Conservation (phyloP, 768 basidiomycete genomes). For the Porpolomopsis calyptriformis region DNA sequence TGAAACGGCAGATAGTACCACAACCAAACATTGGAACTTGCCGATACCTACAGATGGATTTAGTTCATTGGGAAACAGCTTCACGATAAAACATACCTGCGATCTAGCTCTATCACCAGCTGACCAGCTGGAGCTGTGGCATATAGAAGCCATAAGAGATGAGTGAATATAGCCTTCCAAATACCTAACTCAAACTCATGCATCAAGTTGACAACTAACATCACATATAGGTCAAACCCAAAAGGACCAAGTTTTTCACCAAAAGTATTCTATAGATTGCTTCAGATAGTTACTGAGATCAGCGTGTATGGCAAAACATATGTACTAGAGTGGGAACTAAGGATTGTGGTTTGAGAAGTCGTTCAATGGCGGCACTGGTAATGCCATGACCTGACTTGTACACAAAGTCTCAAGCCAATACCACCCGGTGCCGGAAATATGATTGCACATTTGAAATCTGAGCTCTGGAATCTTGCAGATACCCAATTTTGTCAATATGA, state of each 20-base stretch:
- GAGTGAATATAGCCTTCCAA: conserved; percentile 4
- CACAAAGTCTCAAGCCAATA: conserved; percentile 1
- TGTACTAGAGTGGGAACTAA: conserved; percentile 8
- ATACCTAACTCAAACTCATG: conserved; percentile 6
- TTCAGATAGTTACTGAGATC: neutral
- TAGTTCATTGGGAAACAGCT: neutral
- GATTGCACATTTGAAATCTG: neutral
- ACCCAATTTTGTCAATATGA: conserved; percentile 19
- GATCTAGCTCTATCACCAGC: conserved; percentile 14
- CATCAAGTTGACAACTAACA: conserved; percentile 8
- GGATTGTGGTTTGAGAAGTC: conserved; percentile 1
- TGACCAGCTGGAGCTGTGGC: neutral
- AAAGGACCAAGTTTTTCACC: conserved; percentile 3
- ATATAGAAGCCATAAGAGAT: conserved; percentile 6
- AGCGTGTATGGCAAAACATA: neutral
- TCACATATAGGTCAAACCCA: conserved; percentile 4
- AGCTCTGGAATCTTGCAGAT: neutral
- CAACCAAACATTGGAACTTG: conserved; percentile 20
- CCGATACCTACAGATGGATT: conserved; percentile 15
- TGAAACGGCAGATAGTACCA: conserved; percentile 26
- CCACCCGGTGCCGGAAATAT: conserved; percentile 4
- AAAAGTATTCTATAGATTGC: conserved; percentile 8
- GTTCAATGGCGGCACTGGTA: conserved; percentile 1
- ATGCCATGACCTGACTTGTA: conserved; percentile 1
- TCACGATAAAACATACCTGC: conserved; percentile 7